Evolutionary conservation across 2,329 filamentous ascomycete genomes (phyloP).

Genomic region (Plectosphaerella sp.): DNA sequence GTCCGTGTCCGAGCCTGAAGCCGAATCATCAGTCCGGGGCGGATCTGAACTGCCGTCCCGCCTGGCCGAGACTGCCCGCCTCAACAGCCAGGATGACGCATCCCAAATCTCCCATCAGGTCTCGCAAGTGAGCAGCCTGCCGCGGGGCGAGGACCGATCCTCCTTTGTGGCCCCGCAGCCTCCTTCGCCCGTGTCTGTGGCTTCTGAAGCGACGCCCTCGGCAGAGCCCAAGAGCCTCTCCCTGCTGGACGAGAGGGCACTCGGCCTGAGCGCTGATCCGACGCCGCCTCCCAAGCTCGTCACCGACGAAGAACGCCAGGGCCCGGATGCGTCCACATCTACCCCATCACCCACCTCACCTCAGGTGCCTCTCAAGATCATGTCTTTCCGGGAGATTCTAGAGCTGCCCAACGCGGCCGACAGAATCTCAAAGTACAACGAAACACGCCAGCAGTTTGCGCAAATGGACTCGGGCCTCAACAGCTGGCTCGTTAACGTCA

Average conservation of each 20-base stretch:
- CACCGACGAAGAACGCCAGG: background rate
- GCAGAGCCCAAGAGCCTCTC: conserved; percentile 27
- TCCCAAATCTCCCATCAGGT: conserved; percentile 25
- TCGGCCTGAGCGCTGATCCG: conserved; percentile 11
- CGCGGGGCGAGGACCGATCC: conserved; percentile 15
- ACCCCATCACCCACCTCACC: background rate
- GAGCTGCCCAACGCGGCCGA: conserved; percentile 60
- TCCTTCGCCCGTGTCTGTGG: conserved; percentile 38
- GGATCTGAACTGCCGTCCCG: background rate
- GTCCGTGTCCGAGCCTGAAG: too few species aligned
- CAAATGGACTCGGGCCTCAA: conserved; percentile 70
- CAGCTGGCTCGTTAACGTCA: conserved; percentile 47
- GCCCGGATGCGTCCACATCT: conserved; percentile 10
- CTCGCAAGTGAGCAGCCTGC: conserved; percentile 29
- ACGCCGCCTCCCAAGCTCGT: too few species aligned
- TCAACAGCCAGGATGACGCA: background rate
- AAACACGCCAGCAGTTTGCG: conserved; percentile 67
- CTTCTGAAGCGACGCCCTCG: conserved; percentile 15
- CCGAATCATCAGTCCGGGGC: too few species aligned
- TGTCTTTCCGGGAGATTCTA: conserved; percentile 73
- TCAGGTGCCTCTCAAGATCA: conserved; percentile 30
- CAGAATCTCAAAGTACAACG: conserved; percentile 69
- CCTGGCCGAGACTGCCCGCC: background rate
- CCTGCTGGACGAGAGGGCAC: conserved; percentile 39
- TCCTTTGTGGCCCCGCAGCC: conserved; percentile 26